Evolutionary conservation across 768 basidiomycete species (phyloP).

Genomic region (Mycena galopus): DNA sequence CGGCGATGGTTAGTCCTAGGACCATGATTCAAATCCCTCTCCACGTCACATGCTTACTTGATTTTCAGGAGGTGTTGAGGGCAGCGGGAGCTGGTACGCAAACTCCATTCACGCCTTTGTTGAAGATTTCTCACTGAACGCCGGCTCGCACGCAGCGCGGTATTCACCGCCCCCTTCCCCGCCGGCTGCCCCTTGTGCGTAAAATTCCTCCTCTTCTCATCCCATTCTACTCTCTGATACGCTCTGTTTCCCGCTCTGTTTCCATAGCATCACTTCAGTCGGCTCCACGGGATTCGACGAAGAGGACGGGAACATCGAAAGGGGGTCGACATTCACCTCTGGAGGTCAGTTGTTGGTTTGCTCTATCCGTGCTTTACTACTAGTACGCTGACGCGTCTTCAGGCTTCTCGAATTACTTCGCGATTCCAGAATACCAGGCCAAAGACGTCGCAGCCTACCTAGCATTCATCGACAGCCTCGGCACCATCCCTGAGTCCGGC

Average conservation of each 20-base stretch:
- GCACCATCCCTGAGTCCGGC: conserved; percentile 35
- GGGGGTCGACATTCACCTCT: conserved; percentile 54
- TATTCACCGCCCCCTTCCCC: not conserved
- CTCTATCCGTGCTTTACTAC: not conserved
- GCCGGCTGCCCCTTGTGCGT: conserved; percentile 9
- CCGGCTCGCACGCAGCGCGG: not conserved
- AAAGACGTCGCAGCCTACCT: conserved; percentile 31
- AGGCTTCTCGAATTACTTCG: conserved; percentile 59
- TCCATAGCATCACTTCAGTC: conserved; percentile 1
- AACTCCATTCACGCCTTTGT: conserved; percentile 10
- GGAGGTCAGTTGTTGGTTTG: conserved; percentile 47
- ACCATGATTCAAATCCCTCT: conserved; percentile 5
- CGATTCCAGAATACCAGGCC: conserved; percentile 32
- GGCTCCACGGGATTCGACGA: conserved; percentile 34
- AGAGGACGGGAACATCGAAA: conserved; percentile 44
- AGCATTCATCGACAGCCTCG: conserved; percentile 15
- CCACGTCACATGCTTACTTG: conserved; percentile 1
- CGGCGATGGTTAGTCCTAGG: conserved; percentile 40
- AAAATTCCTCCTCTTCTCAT: not conserved
- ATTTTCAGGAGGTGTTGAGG: conserved; percentile 8
- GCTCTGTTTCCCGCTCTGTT: too few relatives aligned
- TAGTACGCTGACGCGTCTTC: conserved; percentile 22
- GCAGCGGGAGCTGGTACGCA: not conserved
- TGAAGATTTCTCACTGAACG: not conserved
- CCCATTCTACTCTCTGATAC: conserved; percentile 4